Conservation (phyloP, 192 early-diverging fungal species). For the Coemansia aciculifera region DNA sequence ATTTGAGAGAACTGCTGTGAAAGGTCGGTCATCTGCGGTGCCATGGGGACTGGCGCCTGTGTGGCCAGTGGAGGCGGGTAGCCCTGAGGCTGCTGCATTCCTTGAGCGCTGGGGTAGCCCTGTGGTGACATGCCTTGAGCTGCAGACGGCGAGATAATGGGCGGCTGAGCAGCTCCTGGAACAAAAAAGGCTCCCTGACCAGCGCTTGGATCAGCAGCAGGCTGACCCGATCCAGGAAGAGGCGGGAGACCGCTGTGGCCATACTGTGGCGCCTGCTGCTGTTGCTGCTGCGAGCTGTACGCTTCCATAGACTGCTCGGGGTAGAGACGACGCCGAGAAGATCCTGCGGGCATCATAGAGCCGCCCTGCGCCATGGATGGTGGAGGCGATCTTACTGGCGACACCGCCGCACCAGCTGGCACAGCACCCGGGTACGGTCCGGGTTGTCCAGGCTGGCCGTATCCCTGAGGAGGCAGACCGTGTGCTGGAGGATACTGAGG, state of each 20-base stretch:
- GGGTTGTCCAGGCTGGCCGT: constrained; percentile 6
- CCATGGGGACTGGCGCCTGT: constrained; percentile 12
- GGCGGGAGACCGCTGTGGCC: constrained; percentile 12
- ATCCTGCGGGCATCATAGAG: constrained; percentile 8
- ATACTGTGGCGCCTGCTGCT: constrained; percentile 15
- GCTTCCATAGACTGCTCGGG: constrained; percentile 37
- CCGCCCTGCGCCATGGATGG: constrained; percentile 2
- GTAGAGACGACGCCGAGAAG: constrained; percentile 38
- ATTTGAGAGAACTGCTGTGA: constrained; percentile 49
- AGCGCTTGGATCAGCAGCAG: constrained; percentile 3
- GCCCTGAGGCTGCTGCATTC: background rate
- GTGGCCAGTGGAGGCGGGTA: constrained; percentile 14
- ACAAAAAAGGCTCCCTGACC: constrained; percentile 47
- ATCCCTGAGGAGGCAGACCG: constrained; percentile 17
- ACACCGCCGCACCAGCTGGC: background rate
- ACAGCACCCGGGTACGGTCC: constrained; percentile 7
- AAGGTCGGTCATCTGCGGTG: constrained; percentile 27
- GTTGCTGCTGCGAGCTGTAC: constrained; percentile 18
- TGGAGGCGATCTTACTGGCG: constrained; percentile 12
- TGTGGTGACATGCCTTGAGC: constrained; percentile 8
- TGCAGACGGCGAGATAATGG: constrained; percentile 11
- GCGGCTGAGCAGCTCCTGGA: constrained; percentile 36
- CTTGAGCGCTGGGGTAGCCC: background rate
- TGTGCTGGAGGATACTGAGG: constrained; percentile 16
- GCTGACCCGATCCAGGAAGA: constrained; percentile 4